A percentile compares a stretch with the other conserved stretches of the same genome.
Conservation (phyloP, 1,284 basidiomycete species). For the Melanopsichium pennsylvanicum region DNA sequence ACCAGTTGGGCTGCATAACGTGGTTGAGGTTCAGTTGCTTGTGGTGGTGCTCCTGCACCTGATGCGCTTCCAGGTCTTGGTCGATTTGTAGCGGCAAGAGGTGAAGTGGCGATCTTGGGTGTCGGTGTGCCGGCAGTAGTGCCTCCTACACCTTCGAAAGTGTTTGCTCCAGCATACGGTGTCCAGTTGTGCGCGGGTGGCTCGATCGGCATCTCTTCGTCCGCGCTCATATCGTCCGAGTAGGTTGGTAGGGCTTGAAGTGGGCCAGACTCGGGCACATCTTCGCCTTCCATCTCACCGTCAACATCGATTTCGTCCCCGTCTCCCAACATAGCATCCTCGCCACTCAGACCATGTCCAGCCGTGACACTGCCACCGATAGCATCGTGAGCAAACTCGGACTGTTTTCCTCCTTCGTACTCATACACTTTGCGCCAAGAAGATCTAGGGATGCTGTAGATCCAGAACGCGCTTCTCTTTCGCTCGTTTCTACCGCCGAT, state of each 20-base stretch:
- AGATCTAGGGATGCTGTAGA: constrained; percentile 52
- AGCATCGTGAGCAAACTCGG: constrained; percentile 35
- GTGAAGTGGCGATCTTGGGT: neutral
- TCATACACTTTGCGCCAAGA: constrained; percentile 54
- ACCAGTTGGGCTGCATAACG: constrained; percentile 63
- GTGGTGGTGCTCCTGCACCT: neutral
- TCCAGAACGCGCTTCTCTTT: constrained; percentile 53
- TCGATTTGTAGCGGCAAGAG: neutral
- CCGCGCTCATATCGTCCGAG: constrained; percentile 34
- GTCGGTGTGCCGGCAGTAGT: neutral
- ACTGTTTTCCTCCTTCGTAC: constrained; percentile 38
- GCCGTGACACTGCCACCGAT: neutral
- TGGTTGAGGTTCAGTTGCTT: constrained; percentile 46
- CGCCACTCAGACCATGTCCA: constrained; percentile 9
- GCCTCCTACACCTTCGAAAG: constrained; percentile 2
- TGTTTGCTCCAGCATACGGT: constrained; percentile 20
- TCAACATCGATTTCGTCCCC: constrained; percentile 20
- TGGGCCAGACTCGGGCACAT: constrained; percentile 44
- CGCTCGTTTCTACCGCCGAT: constrained; percentile 48
- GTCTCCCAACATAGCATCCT: constrained; percentile 10
- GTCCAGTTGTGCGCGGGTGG: constrained; percentile 40
- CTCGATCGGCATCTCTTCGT: constrained; percentile 45
- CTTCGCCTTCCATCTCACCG: constrained; percentile 39
- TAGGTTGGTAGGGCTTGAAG: constrained; percentile 39
- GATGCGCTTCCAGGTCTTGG: constrained; percentile 3